Evolutionary conservation across 1,284 basidiomycete species (phyloP).

Genomic region (Naganishia liquefaciens): DNA sequence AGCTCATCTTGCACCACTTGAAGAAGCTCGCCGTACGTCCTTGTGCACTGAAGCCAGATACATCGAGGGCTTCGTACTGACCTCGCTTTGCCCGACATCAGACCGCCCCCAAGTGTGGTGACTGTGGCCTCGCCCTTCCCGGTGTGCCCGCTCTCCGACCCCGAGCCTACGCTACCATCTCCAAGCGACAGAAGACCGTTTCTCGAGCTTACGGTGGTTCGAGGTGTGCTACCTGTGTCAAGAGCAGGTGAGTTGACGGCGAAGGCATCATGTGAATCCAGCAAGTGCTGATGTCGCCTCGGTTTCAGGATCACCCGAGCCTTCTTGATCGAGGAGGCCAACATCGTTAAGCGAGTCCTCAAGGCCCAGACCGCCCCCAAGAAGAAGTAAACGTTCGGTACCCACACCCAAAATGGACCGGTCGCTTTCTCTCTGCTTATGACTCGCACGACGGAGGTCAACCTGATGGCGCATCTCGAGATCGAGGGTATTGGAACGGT

Average conservation of each 20-base stretch:
- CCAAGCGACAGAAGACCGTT: constrained; percentile 93
- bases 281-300: background rate
- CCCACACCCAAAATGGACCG: background rate
- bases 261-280: background rate
- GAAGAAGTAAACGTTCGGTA: constrained; percentile 46
- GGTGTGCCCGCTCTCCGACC: constrained; percentile 93
- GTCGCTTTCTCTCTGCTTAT: constrained; percentile 6
- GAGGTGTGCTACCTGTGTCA: constrained; percentile 87
- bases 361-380: constrained; percentile 65
- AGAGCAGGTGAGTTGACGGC: constrained; percentile 70
- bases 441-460: constrained; percentile 4
- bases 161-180: constrained; percentile 86
- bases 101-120: constrained; percentile 89
- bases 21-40: constrained; percentile 56
- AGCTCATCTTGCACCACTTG: constrained; percentile 56
- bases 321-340: constrained; percentile 99
- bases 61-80: too few species aligned
- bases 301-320: constrained; percentile 86
- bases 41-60: too few species aligned
- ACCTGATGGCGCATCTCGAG: constrained; percentile 1
- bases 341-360: constrained; percentile 99
- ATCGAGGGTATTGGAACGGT: background rate
- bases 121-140: constrained; percentile 86
- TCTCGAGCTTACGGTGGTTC: constrained; percentile 93
- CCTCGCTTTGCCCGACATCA: constrained; percentile 31